phyloP scores from a whole-genome alignment of 495 filamentous ascomycete species.

The Patellaria atrata region DNA sequence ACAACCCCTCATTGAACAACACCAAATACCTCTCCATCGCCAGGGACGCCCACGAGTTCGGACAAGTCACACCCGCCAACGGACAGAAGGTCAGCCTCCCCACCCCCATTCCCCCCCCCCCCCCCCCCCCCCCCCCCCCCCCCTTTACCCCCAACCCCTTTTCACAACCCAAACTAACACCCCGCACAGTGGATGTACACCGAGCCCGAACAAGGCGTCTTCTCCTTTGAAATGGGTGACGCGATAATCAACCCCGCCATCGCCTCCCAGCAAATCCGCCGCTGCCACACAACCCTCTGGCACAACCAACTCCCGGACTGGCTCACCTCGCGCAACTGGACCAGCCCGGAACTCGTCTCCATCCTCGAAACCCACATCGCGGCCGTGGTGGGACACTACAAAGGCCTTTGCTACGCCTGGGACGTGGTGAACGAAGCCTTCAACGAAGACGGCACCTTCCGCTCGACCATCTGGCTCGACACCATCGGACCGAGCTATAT shows the following conservation, averaged over 20 bases:
- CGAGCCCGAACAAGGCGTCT: slow-evolving; percentile 28
- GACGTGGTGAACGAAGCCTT: slow-evolving; percentile 30
- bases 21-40: slow-evolving; percentile 29
- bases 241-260: slow-evolving; percentile 18
- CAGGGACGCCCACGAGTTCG: slow-evolving; percentile 33
- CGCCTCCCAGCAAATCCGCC: slow-evolving; percentile 15
- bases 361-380: slow-evolving; percentile 25
- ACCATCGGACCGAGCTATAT: slow-evolving; percentile 24
- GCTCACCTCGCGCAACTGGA: slow-evolving; percentile 18
- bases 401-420: slow-evolving; percentile 25
- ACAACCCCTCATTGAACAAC: slow-evolving; percentile 31
- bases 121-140: no score
- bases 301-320: slow-evolving; percentile 24
- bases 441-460: slow-evolving; percentile 21
- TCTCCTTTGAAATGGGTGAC: slow-evolving; percentile 24
- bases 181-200: slow-evolving; percentile 29
- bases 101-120: no score
- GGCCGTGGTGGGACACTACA: slow-evolving; percentile 19
- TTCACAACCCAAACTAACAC: no score
- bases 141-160: no score
- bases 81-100: slow-evolving; percentile 30
- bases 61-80: slow-evolving; percentile 39
- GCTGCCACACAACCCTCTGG: slow-evolving; percentile 29
- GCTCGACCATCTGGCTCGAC: slow-evolving; percentile 17
- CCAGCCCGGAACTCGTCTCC: slow-evolving; percentile 17